A percentile compares a stretch with the other conserved stretches of the same genome.
phyloP scores from a whole-genome alignment of 2,329 filamentous ascomycete species.

The Colletotrichum cereale region DNA sequence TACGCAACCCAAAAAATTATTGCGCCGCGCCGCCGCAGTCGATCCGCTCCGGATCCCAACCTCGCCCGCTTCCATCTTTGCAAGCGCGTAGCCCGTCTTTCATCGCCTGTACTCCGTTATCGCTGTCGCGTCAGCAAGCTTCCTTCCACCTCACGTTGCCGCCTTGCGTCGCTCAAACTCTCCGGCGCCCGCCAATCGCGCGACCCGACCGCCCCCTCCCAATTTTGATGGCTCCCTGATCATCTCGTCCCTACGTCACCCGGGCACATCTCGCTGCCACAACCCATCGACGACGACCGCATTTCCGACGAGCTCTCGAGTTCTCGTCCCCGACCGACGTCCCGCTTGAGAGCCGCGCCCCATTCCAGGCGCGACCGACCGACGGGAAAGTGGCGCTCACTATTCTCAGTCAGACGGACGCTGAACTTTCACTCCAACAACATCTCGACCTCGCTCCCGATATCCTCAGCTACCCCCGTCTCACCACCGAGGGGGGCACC shows the following conservation, averaged over 20 bases:
- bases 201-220: constrained; percentile 40
- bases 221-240: constrained; percentile 42
- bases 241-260: constrained; percentile 39
- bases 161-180: constrained; percentile 39
- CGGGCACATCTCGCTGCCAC: constrained; percentile 38
- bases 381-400: constrained; percentile 66
- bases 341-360: constrained; percentile 37
- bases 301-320: constrained; percentile 25
- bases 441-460: constrained; percentile 69
- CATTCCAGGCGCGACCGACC: constrained; percentile 40
- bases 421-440: constrained; percentile 71
- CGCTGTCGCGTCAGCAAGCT: constrained; percentile 34
- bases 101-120: constrained; percentile 27
- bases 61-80: constrained; percentile 1
- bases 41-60: constrained; percentile 2
- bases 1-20: constrained; percentile 32
- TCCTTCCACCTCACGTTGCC: constrained; percentile 22
- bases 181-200: constrained; percentile 40
- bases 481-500: constrained; percentile 63
- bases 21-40: constrained; percentile 35
- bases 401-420: constrained; percentile 64
- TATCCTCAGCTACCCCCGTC: constrained; percentile 63
- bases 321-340: constrained; percentile 37
- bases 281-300: constrained; percentile 25
- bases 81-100: constrained; percentile 23